These are phyloP conservation scores for Eremochloa ophiuroides DNA, from an alignment of 176 grass and related monocot genomes.

Conservation along the genomic window DNA sequence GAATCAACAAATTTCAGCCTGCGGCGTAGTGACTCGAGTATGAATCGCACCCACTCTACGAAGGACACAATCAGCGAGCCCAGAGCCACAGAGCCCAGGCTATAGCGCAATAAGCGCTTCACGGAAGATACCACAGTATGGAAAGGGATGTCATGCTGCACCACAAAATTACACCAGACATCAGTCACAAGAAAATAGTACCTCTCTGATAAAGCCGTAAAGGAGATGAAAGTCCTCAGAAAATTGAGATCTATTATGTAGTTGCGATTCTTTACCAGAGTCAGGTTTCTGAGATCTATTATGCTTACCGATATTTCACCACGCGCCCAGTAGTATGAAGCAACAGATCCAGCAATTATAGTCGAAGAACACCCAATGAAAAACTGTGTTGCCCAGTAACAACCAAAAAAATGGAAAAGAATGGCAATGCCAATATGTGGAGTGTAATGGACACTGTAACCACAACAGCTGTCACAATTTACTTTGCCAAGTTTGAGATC, in stretches of 20 bases:
- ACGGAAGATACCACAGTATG: conserved; percentile 77
- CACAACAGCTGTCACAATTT: conserved; percentile 83
- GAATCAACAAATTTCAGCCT: conserved; percentile 63
- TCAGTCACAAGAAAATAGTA: not conserved
- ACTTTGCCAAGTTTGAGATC: conserved; percentile 89
- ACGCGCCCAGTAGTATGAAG: conserved; percentile 88
- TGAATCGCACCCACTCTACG: conserved; percentile 80
- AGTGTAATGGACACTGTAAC: conserved; percentile 87
- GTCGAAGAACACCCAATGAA: conserved; percentile 70
- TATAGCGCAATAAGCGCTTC: conserved; percentile 71
- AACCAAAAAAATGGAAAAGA: conserved; percentile 83
- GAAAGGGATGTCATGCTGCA: conserved; percentile 88
- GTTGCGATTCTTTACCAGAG: not conserved
- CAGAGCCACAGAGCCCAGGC: conserved; percentile 83
- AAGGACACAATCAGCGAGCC: conserved; percentile 68
- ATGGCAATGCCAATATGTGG: conserved; percentile 78
- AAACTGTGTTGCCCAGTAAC: conserved; percentile 92
- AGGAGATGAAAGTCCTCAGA: not conserved
- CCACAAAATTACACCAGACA: conserved; percentile 25
- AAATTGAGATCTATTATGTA: not conserved
- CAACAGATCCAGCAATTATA: conserved; percentile 88
- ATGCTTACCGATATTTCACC: conserved; percentile 80
- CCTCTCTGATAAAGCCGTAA: not conserved
- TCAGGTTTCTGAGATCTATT: not conserved
- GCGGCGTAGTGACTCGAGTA: conserved; percentile 66